Evolutionary conservation across 305 asterid species (phyloP), one percentile per base, ranked within the genome.

Genomic region (Solanum hybrid): DNA sequence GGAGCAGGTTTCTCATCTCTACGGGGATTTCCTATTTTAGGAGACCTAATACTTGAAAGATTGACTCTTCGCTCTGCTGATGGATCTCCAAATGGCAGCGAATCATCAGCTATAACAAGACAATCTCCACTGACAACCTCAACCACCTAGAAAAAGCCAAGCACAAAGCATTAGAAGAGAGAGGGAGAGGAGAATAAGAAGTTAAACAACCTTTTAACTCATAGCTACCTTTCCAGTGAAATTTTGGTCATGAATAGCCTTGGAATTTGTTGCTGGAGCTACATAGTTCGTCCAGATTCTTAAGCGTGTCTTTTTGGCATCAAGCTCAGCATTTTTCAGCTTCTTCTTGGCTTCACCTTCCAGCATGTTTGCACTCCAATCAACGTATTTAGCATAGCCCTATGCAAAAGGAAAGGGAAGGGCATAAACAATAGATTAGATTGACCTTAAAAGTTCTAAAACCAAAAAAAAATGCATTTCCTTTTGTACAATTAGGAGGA

Each of bases 121-220:
- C 99, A 98, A 91, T 98, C 99, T 11, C 95, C 98, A 89, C 99
- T 97, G 34, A 91, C 99, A 90, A 98, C 96, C 95, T 98, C 99
- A 91, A 98, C 93, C 38, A 97, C 99, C 99, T 98, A 94, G 83
- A 90, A 7, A 90, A 84, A 88, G 84, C 89, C 57, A 57, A 92
- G 88, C 57, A 57, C 51, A 75, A 45, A 89, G 33, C 87, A 65
- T 68, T 88, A 17, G 80, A 89, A 80, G 37, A 38, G 88, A 41
- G 14, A 83, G 27, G n/a, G 31, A 29, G 36, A 31, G 88, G 36
- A 31, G 76, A 84, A 17, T 1, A 51, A 51, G 36, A 17, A 9
- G 31, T 57, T 10, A 29, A 86, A 45, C 51, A 89, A 88, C 34
- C 24, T 79, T 15, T 82, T 27, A 81, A 92, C 96, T 65, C 78